Evolutionary conservation across 345 rosid genomes (phyloP).

Genomic region (Syzygium aromaticum): DNA sequence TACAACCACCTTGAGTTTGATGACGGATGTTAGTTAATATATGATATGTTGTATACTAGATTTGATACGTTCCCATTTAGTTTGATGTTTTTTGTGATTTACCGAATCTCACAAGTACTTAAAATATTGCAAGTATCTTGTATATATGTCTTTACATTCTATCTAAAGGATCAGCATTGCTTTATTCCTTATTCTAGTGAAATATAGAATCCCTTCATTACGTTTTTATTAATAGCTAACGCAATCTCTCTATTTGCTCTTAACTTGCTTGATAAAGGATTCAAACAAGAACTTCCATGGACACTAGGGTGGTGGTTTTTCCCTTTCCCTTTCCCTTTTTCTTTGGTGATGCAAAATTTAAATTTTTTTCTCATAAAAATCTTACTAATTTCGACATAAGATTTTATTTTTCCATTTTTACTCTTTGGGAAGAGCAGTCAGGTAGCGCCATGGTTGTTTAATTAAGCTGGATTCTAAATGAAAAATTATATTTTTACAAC

Average conservation of each 20-base stretch:
- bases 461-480: neutral
- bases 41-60: neutral
- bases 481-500: neutral
- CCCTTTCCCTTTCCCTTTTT: no score
- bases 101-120: neutral
- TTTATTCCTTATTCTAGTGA: no score
- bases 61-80: neutral
- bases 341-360: no score
- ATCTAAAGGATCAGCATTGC: no score
- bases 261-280: no score
- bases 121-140: neutral
- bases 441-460: neutral
- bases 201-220: no score
- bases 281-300: no score
- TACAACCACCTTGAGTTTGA: neutral
- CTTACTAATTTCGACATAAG: no score
- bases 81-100: neutral
- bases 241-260: no score
- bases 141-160: neutral
- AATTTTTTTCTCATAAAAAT: no score
- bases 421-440: neutral
- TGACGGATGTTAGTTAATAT: neutral
- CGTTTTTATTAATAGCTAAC: no score
- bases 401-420: neutral
- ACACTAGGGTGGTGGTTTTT: no score